Base-by-base conservation (phyloP, 805 yeast species). In the Wickerhamomyces sydowiorum region DNA sequence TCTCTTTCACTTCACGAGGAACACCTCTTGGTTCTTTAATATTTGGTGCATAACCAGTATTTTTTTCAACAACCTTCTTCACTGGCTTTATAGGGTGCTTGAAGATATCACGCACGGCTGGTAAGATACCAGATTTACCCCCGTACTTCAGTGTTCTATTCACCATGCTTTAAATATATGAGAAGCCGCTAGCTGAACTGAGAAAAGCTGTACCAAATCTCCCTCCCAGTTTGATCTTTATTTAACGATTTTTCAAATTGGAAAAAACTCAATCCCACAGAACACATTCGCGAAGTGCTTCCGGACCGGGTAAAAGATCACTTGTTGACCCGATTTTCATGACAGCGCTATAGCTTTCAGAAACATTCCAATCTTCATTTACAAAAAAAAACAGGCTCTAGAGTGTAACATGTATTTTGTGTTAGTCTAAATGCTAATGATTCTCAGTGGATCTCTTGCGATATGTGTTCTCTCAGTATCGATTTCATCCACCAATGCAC, bases 41-140 rank as follows among this genome's bases (percentile, higher is more conserved):
- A 47, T 80, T 83, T 39, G 76, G 79, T 23, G 90, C 95, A 60
- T 80, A 86, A 13, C 89, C 90, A 17, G 77, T 73, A 42, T 72
- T 68, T 28, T 72, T 64, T 40, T 72, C 73, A 15, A 68, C 72
- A 43, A 67, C 73, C 47, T 72, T 72, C 46, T 68, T 65, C 46
- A 52, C 42, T 19, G 60, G 59, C 27, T 54, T 52, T 28, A 54
- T 39, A 5, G 89, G 86, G 42, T 76, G 75, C 53, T 80, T 85
- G 65, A 90, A 78, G 24, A 87, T 79, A 31, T 81, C 77, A 54
- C 96, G 80, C 9, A 86, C 80, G 42, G 66, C 70, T 37, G 97
- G 97, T 49, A 90, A 71, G 38, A 86, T 70, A 59, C 97, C 97
- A 38, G 91, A 82, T 62, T 84, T 83, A 46, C 67, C 66, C 3